phyloP scores from a whole-genome alignment of 306 rosid species.

The Gleditsia sinensis region DNA sequence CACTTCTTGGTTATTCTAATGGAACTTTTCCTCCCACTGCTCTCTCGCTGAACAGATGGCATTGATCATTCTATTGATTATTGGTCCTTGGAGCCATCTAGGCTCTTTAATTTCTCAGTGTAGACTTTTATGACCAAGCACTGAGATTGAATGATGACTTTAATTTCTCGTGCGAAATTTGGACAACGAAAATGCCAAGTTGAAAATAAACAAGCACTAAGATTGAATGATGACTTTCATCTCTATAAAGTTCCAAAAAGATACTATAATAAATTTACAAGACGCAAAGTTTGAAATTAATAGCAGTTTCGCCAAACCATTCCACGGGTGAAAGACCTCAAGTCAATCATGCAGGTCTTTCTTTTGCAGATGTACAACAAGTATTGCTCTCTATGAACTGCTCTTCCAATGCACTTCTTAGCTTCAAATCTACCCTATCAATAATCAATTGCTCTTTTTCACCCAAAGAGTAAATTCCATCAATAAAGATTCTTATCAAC shows the following conservation, averaged over 20 bases:
- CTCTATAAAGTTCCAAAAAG: no score
- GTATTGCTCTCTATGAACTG: no score
- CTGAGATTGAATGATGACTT: no score
- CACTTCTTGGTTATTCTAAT: not conserved
- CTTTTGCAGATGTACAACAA: not conserved
- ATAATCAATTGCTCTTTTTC: not conserved
- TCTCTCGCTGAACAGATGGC: not conserved
- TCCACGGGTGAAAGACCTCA: not conserved
- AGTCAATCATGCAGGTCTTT: not conserved
- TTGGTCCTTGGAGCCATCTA: not conserved
- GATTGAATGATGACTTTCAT: no score
- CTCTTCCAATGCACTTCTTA: no score
- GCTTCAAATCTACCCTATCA: not conserved
- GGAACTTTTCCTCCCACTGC: not conserved
- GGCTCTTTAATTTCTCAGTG: not conserved
- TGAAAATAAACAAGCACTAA: no score
- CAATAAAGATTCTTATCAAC: no score
- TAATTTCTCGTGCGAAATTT: not conserved
- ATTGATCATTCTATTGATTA: not conserved
- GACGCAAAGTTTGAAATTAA: not conserved
- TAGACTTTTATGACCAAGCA: no score
- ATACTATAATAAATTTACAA: no score
- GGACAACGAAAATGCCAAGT: not conserved
- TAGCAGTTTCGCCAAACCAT: no score
- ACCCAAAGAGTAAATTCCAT: no score